These are phyloP conservation scores for Fusarium hostae DNA, from an alignment of 2,329 filamentous ascomycete genomes.

Conservation along the genomic window DNA sequence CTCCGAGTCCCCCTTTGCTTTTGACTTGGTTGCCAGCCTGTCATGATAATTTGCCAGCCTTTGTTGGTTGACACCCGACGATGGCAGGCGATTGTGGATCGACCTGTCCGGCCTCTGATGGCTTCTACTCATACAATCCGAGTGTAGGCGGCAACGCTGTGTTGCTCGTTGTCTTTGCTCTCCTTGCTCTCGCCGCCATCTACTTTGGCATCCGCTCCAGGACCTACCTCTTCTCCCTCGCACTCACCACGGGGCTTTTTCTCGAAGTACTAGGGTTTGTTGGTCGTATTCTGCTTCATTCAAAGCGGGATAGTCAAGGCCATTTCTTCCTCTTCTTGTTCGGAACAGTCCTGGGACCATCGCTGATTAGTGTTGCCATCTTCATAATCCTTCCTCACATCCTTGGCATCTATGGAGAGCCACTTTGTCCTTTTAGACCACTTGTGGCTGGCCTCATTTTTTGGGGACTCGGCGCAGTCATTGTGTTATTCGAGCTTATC, in stretches of 20 bases:
- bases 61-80: constrained; percentile 34
- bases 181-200: constrained; percentile 53
- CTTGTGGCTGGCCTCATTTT: constrained; percentile 51
- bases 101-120: constrained; percentile 50
- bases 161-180: constrained; percentile 54
- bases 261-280: constrained; percentile 60
- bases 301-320: constrained; percentile 46
- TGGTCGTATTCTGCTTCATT: constrained; percentile 57
- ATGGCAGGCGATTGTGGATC: constrained; percentile 53
- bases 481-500: constrained; percentile 52
- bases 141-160: constrained; percentile 54
- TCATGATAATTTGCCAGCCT: constrained; percentile 40
- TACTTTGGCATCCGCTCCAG: constrained; percentile 54
- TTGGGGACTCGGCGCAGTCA: constrained; percentile 49
- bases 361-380: constrained; percentile 57
- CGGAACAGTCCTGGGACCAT: constrained; percentile 60
- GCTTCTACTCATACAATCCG: constrained; percentile 53
- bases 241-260: constrained; percentile 54
- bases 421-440: constrained; percentile 52
- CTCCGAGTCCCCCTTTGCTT: constrained; percentile 13
- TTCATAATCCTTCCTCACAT: constrained; percentile 60
- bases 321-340: constrained; percentile 58
- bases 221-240: constrained; percentile 55
- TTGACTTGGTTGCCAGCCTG: constrained; percentile 32
- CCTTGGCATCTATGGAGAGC: constrained; percentile 58